Base-by-base conservation (phyloP, 805 yeast species). In the Sugiyamaella smithiae region DNA sequence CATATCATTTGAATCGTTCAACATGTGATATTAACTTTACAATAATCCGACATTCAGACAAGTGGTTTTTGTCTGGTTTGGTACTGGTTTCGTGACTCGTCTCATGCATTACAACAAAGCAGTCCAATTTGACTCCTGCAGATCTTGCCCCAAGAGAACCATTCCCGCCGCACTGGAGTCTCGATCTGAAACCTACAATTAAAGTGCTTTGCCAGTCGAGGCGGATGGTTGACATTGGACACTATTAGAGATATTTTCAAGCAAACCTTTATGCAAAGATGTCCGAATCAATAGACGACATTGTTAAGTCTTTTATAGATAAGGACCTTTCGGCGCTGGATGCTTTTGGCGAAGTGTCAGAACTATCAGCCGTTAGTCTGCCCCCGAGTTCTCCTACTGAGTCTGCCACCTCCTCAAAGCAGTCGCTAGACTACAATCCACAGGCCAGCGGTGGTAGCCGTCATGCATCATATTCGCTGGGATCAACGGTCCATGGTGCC, bases 291-390 rank as follows among this genome's bases (percentile, higher is more conserved):
- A 59, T 64, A 20, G 64, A 62, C 36, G 59, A 60, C 45, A 60
- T 64, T 35, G 66, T 64, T 22, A 59, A 59, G 49, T 56, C 58
- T 45, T 64, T 64, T 41, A 65, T 62, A 23, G 56, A 55, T 32
- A 51, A 57, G 14, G 68, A 64, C 50, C 57, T 64, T 33, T 51
- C 65, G 9, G 50, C 62, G n/a, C 61, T 64, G 29, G 68, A 64
- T 52, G 50, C 54, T 16, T 55, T 59, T 40, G 67, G 66, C 11
- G 55, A 54, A 38, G 53, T 54, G 33, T 38, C 58, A 14, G 43
- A 12, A n/a, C 33, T 25, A 19, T 7, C n/a, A 12, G 22, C 9
- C 43, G 23, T 17, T 17, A 28, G 14, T 26, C 19, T 53, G 47
- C 23, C 36, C 56, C 9, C 54, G 52, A 46, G 48, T 51, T 40